phyloP scores from a whole-genome alignment of 2,329 filamentous ascomycete genomes.

The Aspergillus quadrilineatus region DNA sequence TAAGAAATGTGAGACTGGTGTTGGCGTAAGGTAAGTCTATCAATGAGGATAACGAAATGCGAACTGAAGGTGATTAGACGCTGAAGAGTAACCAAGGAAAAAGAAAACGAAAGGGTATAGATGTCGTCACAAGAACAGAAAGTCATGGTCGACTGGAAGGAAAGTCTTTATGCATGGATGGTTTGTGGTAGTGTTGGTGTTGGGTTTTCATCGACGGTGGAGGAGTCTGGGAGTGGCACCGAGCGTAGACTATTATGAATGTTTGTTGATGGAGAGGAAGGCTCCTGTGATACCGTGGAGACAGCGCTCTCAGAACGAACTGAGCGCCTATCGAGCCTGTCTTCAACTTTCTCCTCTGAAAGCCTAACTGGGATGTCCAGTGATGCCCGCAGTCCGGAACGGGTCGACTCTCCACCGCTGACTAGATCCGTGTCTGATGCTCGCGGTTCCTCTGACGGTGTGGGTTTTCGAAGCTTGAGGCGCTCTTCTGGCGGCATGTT shows the following conservation, averaged over 20 bases:
- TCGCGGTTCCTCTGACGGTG: slow-evolving; percentile 39
- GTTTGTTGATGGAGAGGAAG: slow-evolving; percentile 1
- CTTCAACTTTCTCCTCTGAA: slow-evolving; percentile 37
- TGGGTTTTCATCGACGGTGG: slow-evolving; percentile 15
- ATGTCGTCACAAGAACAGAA: slow-evolving; percentile 11
- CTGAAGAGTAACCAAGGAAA: neutral
- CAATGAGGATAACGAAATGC: neutral
- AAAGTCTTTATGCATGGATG: slow-evolving; percentile 25
- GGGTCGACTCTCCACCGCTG: slow-evolving; percentile 29
- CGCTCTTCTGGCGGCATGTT: slow-evolving; percentile 72
- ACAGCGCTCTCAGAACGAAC: slow-evolving; percentile 8
- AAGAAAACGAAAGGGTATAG: slow-evolving; percentile 13
- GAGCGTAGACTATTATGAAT: slow-evolving; percentile 11
- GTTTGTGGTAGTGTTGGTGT: slow-evolving; percentile 25
- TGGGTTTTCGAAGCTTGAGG: slow-evolving; percentile 60
- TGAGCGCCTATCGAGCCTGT: slow-evolving; percentile 8
- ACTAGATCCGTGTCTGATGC: slow-evolving; percentile 33
- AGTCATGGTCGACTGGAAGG: slow-evolving; percentile 6
- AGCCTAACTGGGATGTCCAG: slow-evolving; percentile 21
- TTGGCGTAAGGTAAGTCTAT: slow-evolving; percentile 1
- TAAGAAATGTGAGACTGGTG: neutral
- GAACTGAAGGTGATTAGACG: neutral
- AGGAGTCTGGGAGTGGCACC: slow-evolving; percentile 1
- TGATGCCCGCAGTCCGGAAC: slow-evolving; percentile 2
- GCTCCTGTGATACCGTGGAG: slow-evolving; percentile 10